A percentile compares a stretch with the other conserved stretches of the same genome.
Conservation (phyloP, 768 basidiomycete genomes). For the Lactarius psammicola region DNA sequence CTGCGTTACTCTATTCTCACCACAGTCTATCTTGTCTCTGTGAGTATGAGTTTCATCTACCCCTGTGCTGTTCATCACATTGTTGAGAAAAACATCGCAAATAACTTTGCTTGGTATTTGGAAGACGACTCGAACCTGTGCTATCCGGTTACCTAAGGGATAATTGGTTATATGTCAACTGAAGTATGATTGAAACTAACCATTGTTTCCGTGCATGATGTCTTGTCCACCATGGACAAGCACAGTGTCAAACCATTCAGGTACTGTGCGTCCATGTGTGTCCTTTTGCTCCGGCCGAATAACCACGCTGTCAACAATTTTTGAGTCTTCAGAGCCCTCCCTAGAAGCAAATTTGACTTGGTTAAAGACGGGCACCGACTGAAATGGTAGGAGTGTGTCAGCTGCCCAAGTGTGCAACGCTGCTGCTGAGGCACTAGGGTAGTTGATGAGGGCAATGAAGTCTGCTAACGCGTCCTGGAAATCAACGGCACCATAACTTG, state of each 20-base stretch:
- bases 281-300: not conserved
- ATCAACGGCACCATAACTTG: not conserved
- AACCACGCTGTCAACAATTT: no score
- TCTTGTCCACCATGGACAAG: no score
- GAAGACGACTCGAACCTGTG: not conserved
- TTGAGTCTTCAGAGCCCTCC: no score
- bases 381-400: no score
- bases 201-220: not conserved
- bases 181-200: not conserved
- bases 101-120: not conserved
- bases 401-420: no score
- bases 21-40: no score
- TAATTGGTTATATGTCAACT: not conserved
- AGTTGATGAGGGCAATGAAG: not conserved
- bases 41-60: no score
- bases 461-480: not conserved
- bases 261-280: not conserved
- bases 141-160: not conserved
- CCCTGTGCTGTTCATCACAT: no score
- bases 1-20: no score
- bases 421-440: not conserved
- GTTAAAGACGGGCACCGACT: no score
- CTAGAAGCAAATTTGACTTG: no score
- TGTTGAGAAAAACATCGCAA: not conserved
- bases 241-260: no score